These are phyloP conservation scores for Handroanthus guayacan DNA, from an alignment of 257 asterid genomes.

Conservation along the genomic window DNA sequence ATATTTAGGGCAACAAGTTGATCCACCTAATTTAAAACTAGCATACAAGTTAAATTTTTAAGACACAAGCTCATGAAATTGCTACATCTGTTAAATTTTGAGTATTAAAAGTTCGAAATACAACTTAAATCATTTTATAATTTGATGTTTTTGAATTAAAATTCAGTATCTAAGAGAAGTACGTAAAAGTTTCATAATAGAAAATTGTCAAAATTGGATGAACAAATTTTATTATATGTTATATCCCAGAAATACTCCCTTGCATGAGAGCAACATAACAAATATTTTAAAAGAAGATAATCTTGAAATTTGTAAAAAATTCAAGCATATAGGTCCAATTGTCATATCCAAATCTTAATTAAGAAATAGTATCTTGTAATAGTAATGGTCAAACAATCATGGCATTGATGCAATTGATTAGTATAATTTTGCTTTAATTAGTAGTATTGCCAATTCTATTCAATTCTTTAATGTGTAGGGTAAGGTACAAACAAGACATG, in stretches of 20 bases:
- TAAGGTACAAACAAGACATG: constrained; percentile 26
- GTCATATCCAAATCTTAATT: background rate
- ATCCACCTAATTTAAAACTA: too few relatives aligned
- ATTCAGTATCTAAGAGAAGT: too few relatives aligned
- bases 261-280: background rate
- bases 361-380: constrained; percentile 5
- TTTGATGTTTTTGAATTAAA: too few relatives aligned
- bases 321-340: background rate
- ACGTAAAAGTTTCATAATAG: too few relatives aligned
- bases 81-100: too few relatives aligned
- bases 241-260: background rate
- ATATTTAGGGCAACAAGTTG: too few relatives aligned
- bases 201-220: too few relatives aligned
- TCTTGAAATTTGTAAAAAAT: background rate
- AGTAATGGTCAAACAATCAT: constrained; percentile 38
- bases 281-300: background rate
- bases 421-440: constrained; percentile 4
- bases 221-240: background rate
- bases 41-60: too few relatives aligned
- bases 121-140: too few relatives aligned
- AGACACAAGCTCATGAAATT: too few relatives aligned
- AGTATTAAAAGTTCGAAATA: too few relatives aligned
- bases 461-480: background rate
- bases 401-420: constrained; percentile 32
- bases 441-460: constrained; percentile 6